phyloP scores from a whole-genome alignment of 1,284 basidiomycete species.

The Leccinum solheimii region DNA sequence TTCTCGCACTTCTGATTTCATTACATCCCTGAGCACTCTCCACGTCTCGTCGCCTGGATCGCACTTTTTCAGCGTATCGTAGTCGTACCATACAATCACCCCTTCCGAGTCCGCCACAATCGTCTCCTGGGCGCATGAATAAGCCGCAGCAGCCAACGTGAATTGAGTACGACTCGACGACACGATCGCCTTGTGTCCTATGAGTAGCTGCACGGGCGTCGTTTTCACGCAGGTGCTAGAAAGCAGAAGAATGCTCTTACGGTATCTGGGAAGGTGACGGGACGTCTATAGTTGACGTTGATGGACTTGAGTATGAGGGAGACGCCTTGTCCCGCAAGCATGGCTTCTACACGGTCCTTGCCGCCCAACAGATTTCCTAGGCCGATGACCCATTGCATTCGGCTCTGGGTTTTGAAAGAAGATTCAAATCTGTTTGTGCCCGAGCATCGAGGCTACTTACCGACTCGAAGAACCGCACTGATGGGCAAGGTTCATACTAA shows the following conservation, averaged over 20 bases:
- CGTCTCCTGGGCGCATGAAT: slow-evolving; percentile 59
- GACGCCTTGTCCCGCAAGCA: slow-evolving; percentile 61
- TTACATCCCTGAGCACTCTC: slow-evolving; percentile 24
- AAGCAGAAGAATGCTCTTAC: slow-evolving; percentile 37
- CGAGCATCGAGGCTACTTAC: slow-evolving; percentile 32
- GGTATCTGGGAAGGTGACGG: slow-evolving; percentile 72
- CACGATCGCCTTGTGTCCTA: slow-evolving; percentile 50
- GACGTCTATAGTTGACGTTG: slow-evolving; percentile 61
- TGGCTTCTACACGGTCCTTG: slow-evolving; percentile 47
- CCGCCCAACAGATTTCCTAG: slow-evolving; percentile 63
- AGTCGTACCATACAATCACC: slow-evolving; percentile 74
- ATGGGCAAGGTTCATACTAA: neutral
- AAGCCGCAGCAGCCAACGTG: slow-evolving; percentile 52
- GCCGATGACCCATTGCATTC: slow-evolving; percentile 62
- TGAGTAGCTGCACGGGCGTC: slow-evolving; percentile 47
- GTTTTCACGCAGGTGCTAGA: slow-evolving; percentile 3
- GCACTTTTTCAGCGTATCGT: slow-evolving; percentile 62
- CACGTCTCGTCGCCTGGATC: slow-evolving; percentile 52
- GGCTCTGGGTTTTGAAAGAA: slow-evolving; percentile 41
- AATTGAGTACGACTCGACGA: slow-evolving; percentile 45
- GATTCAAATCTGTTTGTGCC: neutral
- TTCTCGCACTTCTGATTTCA: slow-evolving; percentile 24
- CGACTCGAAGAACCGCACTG: slow-evolving; percentile 69
- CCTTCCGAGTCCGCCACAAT: slow-evolving; percentile 66
- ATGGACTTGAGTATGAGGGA: slow-evolving; percentile 74